Evolutionary conservation across 257 asterid species (phyloP).

Genomic region (Fraxinus americana): DNA sequence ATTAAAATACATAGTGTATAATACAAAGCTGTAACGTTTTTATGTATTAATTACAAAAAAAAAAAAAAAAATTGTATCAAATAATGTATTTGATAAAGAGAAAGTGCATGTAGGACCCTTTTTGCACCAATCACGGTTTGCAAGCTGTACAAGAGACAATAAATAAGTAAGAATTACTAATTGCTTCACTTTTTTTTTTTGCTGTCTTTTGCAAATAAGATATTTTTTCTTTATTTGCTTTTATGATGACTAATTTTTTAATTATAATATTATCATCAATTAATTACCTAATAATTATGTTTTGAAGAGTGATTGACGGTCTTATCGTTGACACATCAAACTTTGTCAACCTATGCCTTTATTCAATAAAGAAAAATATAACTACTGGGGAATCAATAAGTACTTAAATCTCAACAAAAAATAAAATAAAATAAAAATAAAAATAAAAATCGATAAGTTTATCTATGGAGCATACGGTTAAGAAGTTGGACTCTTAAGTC

Average conservation of each 20-base stretch:
- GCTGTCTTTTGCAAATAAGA: neutral
- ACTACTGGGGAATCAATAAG: too few relatives aligned
- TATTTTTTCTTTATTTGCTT: neutral
- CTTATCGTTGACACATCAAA: conserved; percentile 8
- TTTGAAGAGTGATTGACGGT: conserved; percentile 48
- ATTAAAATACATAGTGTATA: too few relatives aligned
- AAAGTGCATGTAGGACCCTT: neutral
- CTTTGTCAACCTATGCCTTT: neutral
- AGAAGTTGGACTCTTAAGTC: too few relatives aligned
- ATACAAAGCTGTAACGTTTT: too few relatives aligned
- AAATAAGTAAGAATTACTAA: neutral
- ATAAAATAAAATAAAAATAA: too few relatives aligned
- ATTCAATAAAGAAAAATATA: neutral
- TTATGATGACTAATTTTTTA: neutral
- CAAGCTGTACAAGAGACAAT: neutral
- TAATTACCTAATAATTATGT: neutral
- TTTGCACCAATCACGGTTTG: conserved; percentile 1
- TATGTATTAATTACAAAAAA: too few relatives aligned
- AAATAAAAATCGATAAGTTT: too few relatives aligned
- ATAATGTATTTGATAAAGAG: neutral
- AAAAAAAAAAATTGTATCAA: too few relatives aligned
- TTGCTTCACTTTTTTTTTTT: neutral
- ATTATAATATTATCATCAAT: neutral
- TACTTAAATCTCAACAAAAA: neutral
- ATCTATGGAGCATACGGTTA: too few relatives aligned